Conservation (phyloP, 78 protist species). For the Tieghemostelium lacteum region DNA sequence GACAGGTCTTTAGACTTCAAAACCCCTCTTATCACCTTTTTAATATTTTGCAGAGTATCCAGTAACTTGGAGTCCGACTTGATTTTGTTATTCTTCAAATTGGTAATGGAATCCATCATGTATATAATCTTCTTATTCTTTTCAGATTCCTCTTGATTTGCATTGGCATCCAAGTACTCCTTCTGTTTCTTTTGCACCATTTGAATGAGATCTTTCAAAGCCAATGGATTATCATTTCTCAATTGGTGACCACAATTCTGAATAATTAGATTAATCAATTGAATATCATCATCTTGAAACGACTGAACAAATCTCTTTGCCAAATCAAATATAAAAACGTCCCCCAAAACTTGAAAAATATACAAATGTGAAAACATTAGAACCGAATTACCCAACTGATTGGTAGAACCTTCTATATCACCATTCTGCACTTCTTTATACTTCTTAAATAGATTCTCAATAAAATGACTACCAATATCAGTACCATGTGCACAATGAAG, state of each 20-base stretch:
- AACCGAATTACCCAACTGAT: conserved; percentile 20
- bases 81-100: conserved; percentile 70
- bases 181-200: conserved; percentile 53
- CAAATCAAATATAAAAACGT: conserved; percentile 47
- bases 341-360: conserved; percentile 57
- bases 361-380: conserved; percentile 59
- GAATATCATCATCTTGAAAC: conserved; percentile 52
- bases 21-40: conserved; percentile 37
- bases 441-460: conserved; percentile 26
- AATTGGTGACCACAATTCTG: conserved; percentile 76
- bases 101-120: conserved; percentile 75
- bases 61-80: conserved; percentile 44
- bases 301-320: conserved; percentile 37
- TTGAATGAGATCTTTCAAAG: conserved; percentile 64
- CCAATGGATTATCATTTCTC: conserved; percentile 71
- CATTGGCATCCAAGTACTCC: not conserved
- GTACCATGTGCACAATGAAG: conserved; percentile 39
- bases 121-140: conserved; percentile 33
- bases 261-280: conserved; percentile 49
- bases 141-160: not conserved
- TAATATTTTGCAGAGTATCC: conserved; percentile 31
- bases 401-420: not conserved
- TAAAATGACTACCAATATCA: conserved; percentile 49
- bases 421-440: conserved; percentile 2
- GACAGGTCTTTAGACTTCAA: conserved; percentile 29